Conservation (phyloP, 257 asterid species). For the Nicotiana benthamiana region DNA sequence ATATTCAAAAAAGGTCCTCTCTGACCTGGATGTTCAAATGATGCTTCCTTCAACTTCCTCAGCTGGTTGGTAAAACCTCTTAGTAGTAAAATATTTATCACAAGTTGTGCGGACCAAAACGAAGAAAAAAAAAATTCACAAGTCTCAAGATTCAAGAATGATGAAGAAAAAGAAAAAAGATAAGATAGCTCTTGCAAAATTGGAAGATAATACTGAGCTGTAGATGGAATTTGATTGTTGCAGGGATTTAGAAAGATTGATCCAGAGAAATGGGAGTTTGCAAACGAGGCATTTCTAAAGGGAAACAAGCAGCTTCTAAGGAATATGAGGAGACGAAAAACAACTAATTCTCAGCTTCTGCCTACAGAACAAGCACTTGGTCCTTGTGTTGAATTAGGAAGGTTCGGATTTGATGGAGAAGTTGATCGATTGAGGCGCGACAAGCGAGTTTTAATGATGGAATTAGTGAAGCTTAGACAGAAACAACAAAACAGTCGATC, state of each 20-base stretch:
- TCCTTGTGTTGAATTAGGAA: constrained; percentile 52
- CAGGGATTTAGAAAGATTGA: constrained; percentile 94
- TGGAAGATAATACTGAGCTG: not conserved
- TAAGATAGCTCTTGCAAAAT: not conserved
- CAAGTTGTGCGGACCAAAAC: not conserved
- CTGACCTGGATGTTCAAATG: constrained; percentile 1
- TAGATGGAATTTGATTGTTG: constrained; percentile 21
- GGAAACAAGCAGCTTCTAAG: constrained; percentile 55
- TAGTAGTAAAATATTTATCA: not conserved
- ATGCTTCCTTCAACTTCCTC: not conserved
- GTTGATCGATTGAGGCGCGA: constrained; percentile 52
- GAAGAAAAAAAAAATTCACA: not conserved
- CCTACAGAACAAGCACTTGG: constrained; percentile 26
- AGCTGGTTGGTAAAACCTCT: not conserved
- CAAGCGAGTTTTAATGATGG: constrained; percentile 40
- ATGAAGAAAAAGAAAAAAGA: not conserved
- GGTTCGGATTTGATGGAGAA: constrained; percentile 45
- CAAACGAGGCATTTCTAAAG: constrained; percentile 57
- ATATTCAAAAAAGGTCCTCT: not conserved
- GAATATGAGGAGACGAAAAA: constrained; percentile 52
- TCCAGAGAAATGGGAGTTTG: constrained; percentile 85
- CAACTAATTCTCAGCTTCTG: constrained; percentile 19
- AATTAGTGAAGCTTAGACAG: constrained; percentile 54
- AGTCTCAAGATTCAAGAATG: not conserved
- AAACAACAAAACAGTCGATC: constrained; percentile 51